These are phyloP conservation scores for Tillandsia leiboldiana DNA, from an alignment of 176 grass and related monocot genomes.

Conservation along the genomic window DNA sequence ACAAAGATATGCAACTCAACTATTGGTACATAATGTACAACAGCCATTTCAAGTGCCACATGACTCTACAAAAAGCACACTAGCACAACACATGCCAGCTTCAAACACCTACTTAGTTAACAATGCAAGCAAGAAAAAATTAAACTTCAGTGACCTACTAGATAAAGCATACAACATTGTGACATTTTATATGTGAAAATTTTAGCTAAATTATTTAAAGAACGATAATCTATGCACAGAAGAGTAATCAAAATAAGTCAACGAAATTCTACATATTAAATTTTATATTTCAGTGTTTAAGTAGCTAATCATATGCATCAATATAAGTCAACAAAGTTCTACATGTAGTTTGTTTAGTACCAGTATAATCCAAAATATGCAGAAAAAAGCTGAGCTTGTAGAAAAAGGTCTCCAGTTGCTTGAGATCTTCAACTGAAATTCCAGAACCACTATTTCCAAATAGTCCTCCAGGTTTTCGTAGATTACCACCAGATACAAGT, in stretches of 20 bases:
- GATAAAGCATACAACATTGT: too few species aligned
- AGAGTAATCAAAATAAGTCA: constrained; percentile 6
- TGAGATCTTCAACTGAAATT: constrained; percentile 91
- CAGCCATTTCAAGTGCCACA: too few species aligned
- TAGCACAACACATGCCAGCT: too few species aligned
- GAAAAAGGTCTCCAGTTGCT: constrained; percentile 95
- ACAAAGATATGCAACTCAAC: too few species aligned
- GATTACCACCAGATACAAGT: constrained; percentile 88
- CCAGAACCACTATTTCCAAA: constrained; percentile 98
- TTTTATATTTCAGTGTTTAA: constrained; percentile 16
- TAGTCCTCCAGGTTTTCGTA: constrained; percentile 88
- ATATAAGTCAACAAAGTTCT: background rate
- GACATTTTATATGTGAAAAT: too few species aligned
- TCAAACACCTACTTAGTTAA: too few species aligned
- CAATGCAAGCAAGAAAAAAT: too few species aligned
- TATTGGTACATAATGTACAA: too few species aligned
- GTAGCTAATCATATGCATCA: too few species aligned
- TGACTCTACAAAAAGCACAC: too few species aligned
- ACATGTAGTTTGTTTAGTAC: constrained; percentile 11
- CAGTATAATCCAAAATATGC: constrained; percentile 98
- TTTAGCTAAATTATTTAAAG: background rate
- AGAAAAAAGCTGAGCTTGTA: constrained; percentile 99
- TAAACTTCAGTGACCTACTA: too few species aligned
- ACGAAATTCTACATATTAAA: background rate
- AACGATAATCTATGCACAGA: constrained; percentile 3